Conservation (phyloP, 163 green algal species). For the Botryococcus braunii region DNA sequence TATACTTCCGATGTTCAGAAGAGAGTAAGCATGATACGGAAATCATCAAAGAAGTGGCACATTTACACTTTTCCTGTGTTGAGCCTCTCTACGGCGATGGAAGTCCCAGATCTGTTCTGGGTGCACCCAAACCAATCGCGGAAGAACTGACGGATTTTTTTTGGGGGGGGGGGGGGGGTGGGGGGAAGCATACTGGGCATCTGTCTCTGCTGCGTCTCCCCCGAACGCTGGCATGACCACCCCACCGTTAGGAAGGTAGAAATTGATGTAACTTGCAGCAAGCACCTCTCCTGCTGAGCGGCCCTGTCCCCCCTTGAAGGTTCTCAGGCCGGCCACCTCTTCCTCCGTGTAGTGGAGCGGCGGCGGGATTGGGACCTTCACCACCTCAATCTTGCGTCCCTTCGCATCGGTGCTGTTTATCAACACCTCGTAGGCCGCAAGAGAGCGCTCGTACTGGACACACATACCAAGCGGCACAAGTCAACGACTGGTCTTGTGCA, state of each 20-base stretch:
- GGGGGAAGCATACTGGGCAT: background rate
- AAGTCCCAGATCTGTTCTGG: no score
- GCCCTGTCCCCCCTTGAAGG: slow-evolving; percentile 16
- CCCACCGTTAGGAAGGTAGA: slow-evolving; percentile 62
- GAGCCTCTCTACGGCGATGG: no score
- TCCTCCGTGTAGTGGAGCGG: slow-evolving; percentile 38
- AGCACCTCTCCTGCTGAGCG: slow-evolving; percentile 43
- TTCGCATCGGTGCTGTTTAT: slow-evolving; percentile 45
- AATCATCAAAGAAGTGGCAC: no score
- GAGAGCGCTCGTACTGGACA: slow-evolving; percentile 33
- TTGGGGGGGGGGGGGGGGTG: no score
- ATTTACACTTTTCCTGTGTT: no score
- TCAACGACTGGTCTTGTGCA: no score
- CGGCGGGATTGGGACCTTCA: slow-evolving; percentile 51
- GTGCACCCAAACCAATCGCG: no score
- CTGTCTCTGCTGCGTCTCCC: slow-evolving; percentile 12
- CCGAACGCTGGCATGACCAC: slow-evolving; percentile 44
- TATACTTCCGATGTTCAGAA: no score
- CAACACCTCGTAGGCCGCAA: slow-evolving; percentile 40
- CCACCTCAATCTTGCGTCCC: slow-evolving; percentile 49
- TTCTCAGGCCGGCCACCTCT: slow-evolving; percentile 13
- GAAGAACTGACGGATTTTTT: no score
- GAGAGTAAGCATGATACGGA: no score
- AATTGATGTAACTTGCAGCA: slow-evolving; percentile 65
- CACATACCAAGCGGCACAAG: no score